A percentile compares a stretch with the other conserved stretches of the same genome.
Evolutionary conservation across 1,284 basidiomycete genomes (phyloP).

Genomic region (Naganishia cerealis): DNA sequence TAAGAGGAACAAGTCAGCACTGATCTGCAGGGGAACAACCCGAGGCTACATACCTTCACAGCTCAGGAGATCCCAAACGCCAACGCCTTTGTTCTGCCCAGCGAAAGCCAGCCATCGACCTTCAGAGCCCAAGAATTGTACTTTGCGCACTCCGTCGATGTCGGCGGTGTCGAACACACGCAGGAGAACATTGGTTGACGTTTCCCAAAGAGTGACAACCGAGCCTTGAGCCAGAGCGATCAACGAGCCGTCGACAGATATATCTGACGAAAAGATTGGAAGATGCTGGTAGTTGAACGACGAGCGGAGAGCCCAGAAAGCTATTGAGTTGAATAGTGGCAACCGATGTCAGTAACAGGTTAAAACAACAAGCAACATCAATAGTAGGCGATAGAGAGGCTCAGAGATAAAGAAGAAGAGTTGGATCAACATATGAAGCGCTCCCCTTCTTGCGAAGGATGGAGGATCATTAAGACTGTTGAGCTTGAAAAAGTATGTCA

Average conservation of each 20-base stretch:
- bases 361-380: constrained; percentile 7
- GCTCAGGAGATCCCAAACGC: constrained; percentile 77
- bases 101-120: constrained; percentile 61
- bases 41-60: constrained; percentile 61
- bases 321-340: constrained; percentile 54
- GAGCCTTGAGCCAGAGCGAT: constrained; percentile 71
- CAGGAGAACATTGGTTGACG: constrained; percentile 65
- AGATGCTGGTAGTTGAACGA: constrained; percentile 69
- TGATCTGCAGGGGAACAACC: not conserved
- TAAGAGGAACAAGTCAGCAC: constrained; percentile 54
- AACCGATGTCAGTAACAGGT: constrained; percentile 11
- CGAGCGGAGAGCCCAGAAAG: constrained; percentile 74
- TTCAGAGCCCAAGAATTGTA: constrained; percentile 52
- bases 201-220: constrained; percentile 76
- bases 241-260: constrained; percentile 84
- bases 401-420: constrained; percentile 54
- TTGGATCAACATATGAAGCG: constrained; percentile 44
- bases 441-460: constrained; percentile 34
- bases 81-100: constrained; percentile 60
- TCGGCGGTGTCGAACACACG: constrained; percentile 60
- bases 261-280: constrained; percentile 66
- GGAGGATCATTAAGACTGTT: constrained; percentile 51
- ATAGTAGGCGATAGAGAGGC: constrained; percentile 23
- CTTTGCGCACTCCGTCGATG: constrained; percentile 39
- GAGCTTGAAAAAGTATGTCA: constrained; percentile 54